Base-by-base conservation (phyloP, 1,139 yeast species). In the Geotrichum histeridarum region DNA sequence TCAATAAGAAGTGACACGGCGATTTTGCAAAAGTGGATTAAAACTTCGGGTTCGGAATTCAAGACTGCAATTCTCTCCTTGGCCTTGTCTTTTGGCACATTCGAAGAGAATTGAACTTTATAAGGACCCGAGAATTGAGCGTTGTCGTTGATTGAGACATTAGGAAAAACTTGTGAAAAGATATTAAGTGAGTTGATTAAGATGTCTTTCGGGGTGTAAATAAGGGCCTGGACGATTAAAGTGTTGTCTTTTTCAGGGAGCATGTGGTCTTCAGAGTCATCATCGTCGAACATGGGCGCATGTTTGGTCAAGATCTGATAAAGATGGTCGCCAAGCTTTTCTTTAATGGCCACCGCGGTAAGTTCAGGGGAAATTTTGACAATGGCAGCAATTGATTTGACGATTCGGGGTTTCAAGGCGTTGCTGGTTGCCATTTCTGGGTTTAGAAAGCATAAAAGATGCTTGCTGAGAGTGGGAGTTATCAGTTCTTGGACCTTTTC, bases 141-240 rank as follows among this genome's bases (percentile, higher is more conserved):
- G 7, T 30, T 41, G 12, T 43, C 55, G 7, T 57, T 57, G 3
- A 61, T 56, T 15, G 59, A 60, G 8, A 65, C 63, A 12, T 59
- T 61, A 0, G 74, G 73, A 35, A 87, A 69, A 8, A 87, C 62
- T 48, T 80, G 76, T 0, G 82, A 79, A 33, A 86, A 72, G 49
- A 88, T 71, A 42, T 79, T 75, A 22, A 89, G 68, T 30, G 85
- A 74, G 27, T 81, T 76, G 0, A 79, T 63, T 35, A 86, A 69
- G 38, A 87, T 67, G 27, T 83, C 87, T 60, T 83, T 84, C 0
- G 94, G 91, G 4, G 83, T 81, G 53, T 84, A 82, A 81, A 89
- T 85, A 43, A 90, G 70, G 0, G 88, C 81, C 63, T 87, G 95
- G 43, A 84, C 77, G 1, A 84, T 73, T 0, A 79, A 65, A 2